Percentiles rank a stretch among this genome's conserved stretches.
Evolutionary conservation across 2,329 filamentous ascomycete genomes (phyloP).

Genomic region (Aureobasidium zeae): DNA sequence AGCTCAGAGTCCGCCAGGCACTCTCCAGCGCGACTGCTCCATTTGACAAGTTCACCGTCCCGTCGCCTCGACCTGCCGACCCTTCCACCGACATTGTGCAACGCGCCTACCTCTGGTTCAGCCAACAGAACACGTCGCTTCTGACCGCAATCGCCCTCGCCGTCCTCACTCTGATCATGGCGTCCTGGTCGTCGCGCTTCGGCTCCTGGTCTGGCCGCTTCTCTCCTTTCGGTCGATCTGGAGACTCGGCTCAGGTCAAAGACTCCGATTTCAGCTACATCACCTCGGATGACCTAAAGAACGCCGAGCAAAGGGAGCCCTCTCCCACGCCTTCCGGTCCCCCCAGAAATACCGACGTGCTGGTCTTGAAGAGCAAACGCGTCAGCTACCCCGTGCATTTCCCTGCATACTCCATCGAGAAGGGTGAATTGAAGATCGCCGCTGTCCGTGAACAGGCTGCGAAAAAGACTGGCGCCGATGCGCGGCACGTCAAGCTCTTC

Average conservation of each 20-base stretch:
- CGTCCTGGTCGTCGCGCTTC: conserved; percentile 40
- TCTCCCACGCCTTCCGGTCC: conserved; percentile 30
- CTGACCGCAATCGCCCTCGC: conserved; percentile 23
- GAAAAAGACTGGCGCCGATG: conserved; percentile 53
- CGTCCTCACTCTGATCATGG: conserved; percentile 35
- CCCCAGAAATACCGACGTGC: conserved; percentile 55
- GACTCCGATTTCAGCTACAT: conserved; percentile 76
- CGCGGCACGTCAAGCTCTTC: conserved; percentile 53
- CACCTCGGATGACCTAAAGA: conserved; percentile 59
- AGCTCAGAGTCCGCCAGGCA: conserved; percentile 2
- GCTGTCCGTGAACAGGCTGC: conserved; percentile 61
- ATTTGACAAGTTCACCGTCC: not conserved
- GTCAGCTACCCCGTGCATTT: conserved; percentile 62
- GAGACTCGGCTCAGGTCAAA: conserved; percentile 49
- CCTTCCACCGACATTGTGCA: conserved; percentile 1
- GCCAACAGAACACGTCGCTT: conserved; percentile 25
- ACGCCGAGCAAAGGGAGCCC: conserved; percentile 23
- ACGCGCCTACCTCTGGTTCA: conserved; percentile 22
- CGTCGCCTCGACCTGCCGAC: not conserved
- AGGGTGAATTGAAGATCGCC: conserved; percentile 58
- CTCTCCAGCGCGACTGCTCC: not conserved
- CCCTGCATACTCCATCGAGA: conserved; percentile 64
- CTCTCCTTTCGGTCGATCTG: conserved; percentile 39
- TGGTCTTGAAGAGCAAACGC: conserved; percentile 60
- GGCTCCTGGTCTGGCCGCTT: conserved; percentile 38